Percentiles rank a stretch among this genome's conserved stretches.
Evolutionary conservation across 768 basidiomycete genomes (phyloP).

Genomic region (Boletus subparvulus): DNA sequence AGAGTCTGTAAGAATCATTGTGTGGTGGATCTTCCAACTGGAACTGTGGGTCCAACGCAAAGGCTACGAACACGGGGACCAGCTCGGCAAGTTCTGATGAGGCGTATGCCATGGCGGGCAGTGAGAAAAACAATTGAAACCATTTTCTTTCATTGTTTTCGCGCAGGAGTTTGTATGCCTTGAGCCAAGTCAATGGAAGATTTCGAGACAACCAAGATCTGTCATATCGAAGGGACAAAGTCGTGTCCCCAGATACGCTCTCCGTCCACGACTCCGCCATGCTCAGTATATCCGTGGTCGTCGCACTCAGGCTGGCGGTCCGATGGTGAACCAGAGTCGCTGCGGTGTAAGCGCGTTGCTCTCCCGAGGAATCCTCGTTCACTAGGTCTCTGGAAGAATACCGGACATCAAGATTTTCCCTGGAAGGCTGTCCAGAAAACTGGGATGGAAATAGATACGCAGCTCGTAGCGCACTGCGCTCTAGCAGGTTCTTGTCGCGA

Average conservation of each 20-base stretch:
- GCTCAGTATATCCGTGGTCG: too few relatives aligned
- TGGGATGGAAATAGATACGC: slow-evolving; percentile 9
- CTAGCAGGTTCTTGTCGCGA: slow-evolving; percentile 5
- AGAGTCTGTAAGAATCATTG: neutral
- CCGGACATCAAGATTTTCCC: neutral
- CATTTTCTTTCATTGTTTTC: neutral
- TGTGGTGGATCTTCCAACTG: slow-evolving; percentile 11
- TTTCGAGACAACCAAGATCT: slow-evolving; percentile 24
- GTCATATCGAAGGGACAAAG: slow-evolving; percentile 20
- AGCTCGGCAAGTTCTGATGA: slow-evolving; percentile 11
- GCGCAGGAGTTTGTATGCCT: slow-evolving; percentile 24
- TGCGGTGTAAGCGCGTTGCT: slow-evolving; percentile 13
- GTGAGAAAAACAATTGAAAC: slow-evolving; percentile 29
- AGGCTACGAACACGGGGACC: slow-evolving; percentile 32
- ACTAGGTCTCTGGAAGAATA: slow-evolving; percentile 15
- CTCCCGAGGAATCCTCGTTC: neutral
- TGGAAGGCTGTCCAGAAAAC: neutral
- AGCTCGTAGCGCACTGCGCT: slow-evolving; percentile 14
- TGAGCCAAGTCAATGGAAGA: slow-evolving; percentile 24
- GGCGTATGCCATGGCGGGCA: slow-evolving; percentile 32
- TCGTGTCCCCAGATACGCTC: too few relatives aligned
- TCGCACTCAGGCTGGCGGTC: neutral
- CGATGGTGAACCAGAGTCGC: slow-evolving; percentile 5
- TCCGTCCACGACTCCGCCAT: too few relatives aligned
- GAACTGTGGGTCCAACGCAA: slow-evolving; percentile 15